These are phyloP conservation scores for Arctostaphylos glauca DNA, from an alignment of 148 eudicot species.

Conservation along the genomic window DNA sequence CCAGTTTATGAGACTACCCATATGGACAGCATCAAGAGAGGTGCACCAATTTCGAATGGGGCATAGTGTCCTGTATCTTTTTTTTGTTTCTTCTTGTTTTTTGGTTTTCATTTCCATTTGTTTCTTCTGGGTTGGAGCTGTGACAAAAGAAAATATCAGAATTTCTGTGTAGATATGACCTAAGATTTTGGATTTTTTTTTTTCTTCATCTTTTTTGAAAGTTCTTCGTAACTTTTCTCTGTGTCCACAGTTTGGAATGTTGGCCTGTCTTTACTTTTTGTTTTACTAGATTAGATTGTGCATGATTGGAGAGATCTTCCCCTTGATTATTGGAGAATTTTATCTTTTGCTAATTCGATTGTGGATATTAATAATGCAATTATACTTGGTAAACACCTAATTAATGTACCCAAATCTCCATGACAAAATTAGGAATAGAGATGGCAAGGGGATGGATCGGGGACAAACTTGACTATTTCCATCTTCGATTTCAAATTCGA, in stretches of 20 bases:
- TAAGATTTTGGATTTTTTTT: slow-evolving; percentile 9
- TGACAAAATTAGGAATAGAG: no score
- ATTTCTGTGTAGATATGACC: slow-evolving; percentile 13
- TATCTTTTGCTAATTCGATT: background rate
- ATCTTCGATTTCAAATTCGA: no score
- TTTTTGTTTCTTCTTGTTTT: background rate
- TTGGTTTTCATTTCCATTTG: background rate
- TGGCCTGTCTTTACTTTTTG: slow-evolving; percentile 22
- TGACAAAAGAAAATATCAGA: background rate
- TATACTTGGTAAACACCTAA: no score
- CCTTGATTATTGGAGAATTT: slow-evolving; percentile 2
- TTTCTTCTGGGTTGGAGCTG: slow-evolving; percentile 9
- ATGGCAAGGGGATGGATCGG: no score
- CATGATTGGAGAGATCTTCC: slow-evolving; percentile 10
- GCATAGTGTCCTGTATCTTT: slow-evolving; percentile 19
- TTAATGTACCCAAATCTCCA: no score
- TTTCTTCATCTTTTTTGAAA: background rate
- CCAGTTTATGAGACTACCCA: slow-evolving; percentile 36
- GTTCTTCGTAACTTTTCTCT: slow-evolving; percentile 2
- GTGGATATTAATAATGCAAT: background rate
- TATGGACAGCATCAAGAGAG: slow-evolving; percentile 66
- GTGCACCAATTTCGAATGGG: slow-evolving; percentile 46
- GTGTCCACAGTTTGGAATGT: slow-evolving; percentile 42
- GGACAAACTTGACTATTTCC: no score
- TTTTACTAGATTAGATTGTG: slow-evolving; percentile 9